A percentile compares a stretch with the other conserved stretches of the same genome.
These are phyloP conservation scores for Blastobotrys terrestris DNA, from an alignment of 805 yeast genomes.

Conservation along the genomic window DNA sequence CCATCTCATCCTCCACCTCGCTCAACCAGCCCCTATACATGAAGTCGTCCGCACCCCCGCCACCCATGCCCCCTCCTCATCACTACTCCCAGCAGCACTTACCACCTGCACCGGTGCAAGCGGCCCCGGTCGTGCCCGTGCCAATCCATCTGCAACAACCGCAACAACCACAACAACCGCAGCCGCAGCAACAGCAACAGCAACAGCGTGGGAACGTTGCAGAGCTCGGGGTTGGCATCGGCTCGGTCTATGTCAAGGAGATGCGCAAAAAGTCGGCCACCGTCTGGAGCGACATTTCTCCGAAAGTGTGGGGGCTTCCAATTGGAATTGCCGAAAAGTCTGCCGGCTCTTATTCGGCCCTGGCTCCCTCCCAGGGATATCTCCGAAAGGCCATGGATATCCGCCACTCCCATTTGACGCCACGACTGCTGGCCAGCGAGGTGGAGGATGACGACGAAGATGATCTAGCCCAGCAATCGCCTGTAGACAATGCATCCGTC, in stretches of 20 bases:
- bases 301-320: slow-evolving; percentile 27
- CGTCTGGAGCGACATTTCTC: slow-evolving; percentile 24
- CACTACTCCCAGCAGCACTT: background rate
- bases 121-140: background rate
- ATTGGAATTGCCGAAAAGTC: slow-evolving; percentile 22
- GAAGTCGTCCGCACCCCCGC: background rate
- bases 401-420: slow-evolving; percentile 38
- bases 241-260: slow-evolving; percentile 28
- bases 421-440: slow-evolving; percentile 67
- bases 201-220: slow-evolving; percentile 1
- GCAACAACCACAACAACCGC: slow-evolving; percentile 2
- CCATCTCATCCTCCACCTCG: background rate
- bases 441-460: slow-evolving; percentile 55
- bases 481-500: slow-evolving; percentile 3
- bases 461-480: background rate
- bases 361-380: slow-evolving; percentile 24
- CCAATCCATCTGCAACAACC: background rate
- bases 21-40: background rate
- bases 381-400: slow-evolving; percentile 33
- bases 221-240: slow-evolving; percentile 27
- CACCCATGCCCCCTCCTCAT: background rate
- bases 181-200: slow-evolving; percentile 3
- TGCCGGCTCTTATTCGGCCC: slow-evolving; percentile 10
- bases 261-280: slow-evolving; percentile 25
- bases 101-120: background rate